These are phyloP conservation scores for Annulohypoxylon truncatum DNA, from an alignment of 2,329 filamentous ascomycete species.

Conservation along the genomic window DNA sequence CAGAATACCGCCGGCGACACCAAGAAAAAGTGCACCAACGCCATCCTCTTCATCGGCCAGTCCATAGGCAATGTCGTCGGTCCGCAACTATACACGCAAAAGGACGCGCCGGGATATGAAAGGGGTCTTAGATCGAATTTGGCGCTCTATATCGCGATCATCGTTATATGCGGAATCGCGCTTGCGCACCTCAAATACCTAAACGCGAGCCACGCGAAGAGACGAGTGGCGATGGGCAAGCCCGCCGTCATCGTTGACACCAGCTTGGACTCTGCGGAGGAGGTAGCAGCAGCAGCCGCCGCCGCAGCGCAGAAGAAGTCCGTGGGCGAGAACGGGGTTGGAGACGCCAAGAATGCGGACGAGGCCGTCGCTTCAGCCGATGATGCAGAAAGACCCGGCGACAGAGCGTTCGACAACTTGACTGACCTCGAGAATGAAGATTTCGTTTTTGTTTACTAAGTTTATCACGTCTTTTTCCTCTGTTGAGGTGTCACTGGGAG, in stretches of 20 bases:
- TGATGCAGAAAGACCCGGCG: slow-evolving; percentile 46
- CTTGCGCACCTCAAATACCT: slow-evolving; percentile 43
- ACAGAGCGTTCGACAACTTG: slow-evolving; percentile 67
- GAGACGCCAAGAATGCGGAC: slow-evolving; percentile 41
- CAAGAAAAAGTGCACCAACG: slow-evolving; percentile 74
- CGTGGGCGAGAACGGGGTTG: slow-evolving; percentile 28
- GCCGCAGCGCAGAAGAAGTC: slow-evolving; percentile 50
- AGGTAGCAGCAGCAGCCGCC: slow-evolving; percentile 50
- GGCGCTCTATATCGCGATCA: slow-evolving; percentile 69
- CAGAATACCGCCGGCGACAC: slow-evolving; percentile 76
- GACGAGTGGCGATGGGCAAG: slow-evolving; percentile 69
- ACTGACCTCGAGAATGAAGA: slow-evolving; percentile 73
- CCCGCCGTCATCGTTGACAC: slow-evolving; percentile 66
- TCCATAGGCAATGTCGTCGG: slow-evolving; percentile 75
- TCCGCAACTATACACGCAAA: slow-evolving; percentile 71
- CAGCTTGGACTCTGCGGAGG: slow-evolving; percentile 65
- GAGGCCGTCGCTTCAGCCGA: slow-evolving; percentile 33
- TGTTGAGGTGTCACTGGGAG: background rate
- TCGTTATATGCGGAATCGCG: slow-evolving; percentile 58
- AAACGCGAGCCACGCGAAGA: slow-evolving; percentile 36
- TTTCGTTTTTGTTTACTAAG: slow-evolving; percentile 68
- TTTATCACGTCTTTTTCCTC: background rate
- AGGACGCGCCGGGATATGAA: slow-evolving; percentile 66
- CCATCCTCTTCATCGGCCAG: slow-evolving; percentile 72
- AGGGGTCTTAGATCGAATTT: slow-evolving; percentile 70